phyloP scores from a whole-genome alignment of 805 yeast genomes.

The Metschnikowia shivogae region DNA sequence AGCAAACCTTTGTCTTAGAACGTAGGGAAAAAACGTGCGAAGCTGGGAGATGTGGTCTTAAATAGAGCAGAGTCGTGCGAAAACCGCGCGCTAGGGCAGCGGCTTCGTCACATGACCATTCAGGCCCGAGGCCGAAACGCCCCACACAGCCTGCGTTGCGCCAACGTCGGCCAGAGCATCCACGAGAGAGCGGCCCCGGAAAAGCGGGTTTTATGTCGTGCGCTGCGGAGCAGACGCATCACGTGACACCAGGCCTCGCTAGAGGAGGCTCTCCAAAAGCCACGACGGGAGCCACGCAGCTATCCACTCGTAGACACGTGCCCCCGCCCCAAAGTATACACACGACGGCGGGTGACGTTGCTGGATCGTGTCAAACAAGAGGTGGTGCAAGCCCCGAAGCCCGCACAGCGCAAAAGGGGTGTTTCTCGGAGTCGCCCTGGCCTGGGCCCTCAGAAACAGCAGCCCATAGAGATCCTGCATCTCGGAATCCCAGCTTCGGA shows the following conservation, averaged over 20 bases:
- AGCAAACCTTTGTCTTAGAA: constrained; percentile 75
- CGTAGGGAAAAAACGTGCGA: constrained; percentile 32
- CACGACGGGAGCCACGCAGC: constrained; percentile 30
- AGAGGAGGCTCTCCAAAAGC: constrained; percentile 18
- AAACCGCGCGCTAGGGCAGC: background rate
- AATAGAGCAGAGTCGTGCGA: constrained; percentile 10
- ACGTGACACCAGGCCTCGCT: no score
- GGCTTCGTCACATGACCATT: no score
- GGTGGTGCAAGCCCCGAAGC: constrained; percentile 36
- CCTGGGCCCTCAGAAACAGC: constrained; percentile 30
- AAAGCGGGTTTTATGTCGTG: no score
- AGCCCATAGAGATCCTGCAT: constrained; percentile 31
- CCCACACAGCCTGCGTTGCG: no score
- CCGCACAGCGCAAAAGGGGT: constrained; percentile 18
- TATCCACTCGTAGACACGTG: constrained; percentile 35
- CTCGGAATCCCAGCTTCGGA: constrained; percentile 36
- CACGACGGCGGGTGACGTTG: constrained; percentile 22
- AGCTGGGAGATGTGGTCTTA: background rate
- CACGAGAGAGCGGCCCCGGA: no score
- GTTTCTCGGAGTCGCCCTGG: constrained; percentile 29
- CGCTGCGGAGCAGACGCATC: no score
- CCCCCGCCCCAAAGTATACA: constrained; percentile 42
- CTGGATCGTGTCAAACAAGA: constrained; percentile 35
- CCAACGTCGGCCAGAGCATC: no score
- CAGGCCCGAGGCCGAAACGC: no score